Evolutionary conservation across 495 filamentous ascomycete genomes (phyloP).

Genomic region (Aspergillus sclerotioniger): DNA sequence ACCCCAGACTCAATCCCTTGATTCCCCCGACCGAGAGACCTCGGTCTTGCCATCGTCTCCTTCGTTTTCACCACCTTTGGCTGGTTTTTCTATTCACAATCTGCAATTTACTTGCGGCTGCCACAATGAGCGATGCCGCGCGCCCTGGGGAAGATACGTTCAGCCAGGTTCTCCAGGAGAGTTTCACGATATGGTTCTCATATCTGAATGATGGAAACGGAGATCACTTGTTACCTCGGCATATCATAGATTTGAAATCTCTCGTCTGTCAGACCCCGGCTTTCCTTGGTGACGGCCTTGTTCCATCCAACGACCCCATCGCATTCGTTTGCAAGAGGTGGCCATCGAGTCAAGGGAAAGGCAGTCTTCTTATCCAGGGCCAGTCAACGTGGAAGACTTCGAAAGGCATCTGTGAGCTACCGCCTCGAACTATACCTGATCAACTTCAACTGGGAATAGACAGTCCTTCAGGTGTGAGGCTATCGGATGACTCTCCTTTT

Average conservation of each 20-base stretch:
- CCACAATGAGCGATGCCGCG: constrained; percentile 21
- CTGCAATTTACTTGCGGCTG: neutral
- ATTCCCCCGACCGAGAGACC: no score
- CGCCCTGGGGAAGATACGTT: constrained; percentile 25
- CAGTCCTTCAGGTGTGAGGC: constrained; percentile 11
- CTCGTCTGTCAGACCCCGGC: constrained; percentile 20
- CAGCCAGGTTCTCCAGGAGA: constrained; percentile 20
- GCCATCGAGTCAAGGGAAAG: constrained; percentile 5
- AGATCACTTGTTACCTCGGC: constrained; percentile 11
- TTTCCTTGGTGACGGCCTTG: constrained; percentile 22
- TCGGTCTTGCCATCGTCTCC: no score
- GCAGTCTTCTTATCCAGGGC: constrained; percentile 19
- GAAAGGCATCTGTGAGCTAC: constrained; percentile 16
- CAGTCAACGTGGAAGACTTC: constrained; percentile 27
- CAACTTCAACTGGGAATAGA: constrained; percentile 18
- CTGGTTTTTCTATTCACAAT: no score
- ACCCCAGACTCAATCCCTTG: no score
- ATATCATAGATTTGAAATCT: constrained; percentile 16
- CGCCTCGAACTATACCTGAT: constrained; percentile 18
- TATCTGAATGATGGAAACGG: constrained; percentile 14
- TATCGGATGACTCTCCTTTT: constrained; percentile 23
- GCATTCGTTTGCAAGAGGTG: constrained; percentile 24
- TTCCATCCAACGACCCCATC: constrained; percentile 8
- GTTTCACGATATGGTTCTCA: constrained; percentile 22
- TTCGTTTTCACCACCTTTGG: no score